Evolutionary conservation across 2,329 filamentous ascomycete genomes (phyloP), one percentile per base, ranked within the genome.

Genomic region (Exserohilum turcica): DNA sequence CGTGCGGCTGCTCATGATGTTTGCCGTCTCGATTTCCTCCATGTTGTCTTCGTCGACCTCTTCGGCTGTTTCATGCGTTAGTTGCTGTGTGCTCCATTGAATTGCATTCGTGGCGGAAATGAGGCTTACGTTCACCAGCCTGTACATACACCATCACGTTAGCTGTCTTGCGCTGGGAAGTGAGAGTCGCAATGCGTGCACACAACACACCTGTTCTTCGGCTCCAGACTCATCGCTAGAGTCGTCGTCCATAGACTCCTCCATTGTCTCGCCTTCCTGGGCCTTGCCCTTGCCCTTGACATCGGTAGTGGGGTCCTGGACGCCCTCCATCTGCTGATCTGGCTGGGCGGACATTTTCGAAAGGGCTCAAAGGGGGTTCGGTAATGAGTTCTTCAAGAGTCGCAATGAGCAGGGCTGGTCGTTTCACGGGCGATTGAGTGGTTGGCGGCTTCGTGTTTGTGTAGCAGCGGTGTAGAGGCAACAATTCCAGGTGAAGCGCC

Each of bases 241-340:
- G 63, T 79, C 80, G 27, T 90, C 88, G 1, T 91, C 74, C 28
- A 89, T 88, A 65, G 91, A 88, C 38, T 88, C 89, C 84, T 91
- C 89, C 70, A 85, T 78, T 65, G 89, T 85, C 62, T 86, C 79
- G 36, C 76, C 76, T 48, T 85, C 83, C 35, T 78, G 73, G 35
- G 84, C 87, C 82, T 96, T 96, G 80, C 91, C 91, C 83, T 96
- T 96, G 77, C 90, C 91, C 83, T 96, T 96, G 75, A 81, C 81
- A 57, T 79, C 73, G 57, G 75, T 71, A 58, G 79, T 74, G 59
- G 82, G 70, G 52, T 70, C 66, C 62, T 73, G 70, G 52, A 70
- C 65, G 43, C 67, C 72, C 58, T 72, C 70, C 72, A 74, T 74
- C 51, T 71, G 64, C 58, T 74, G 70, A 57, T 68, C 61, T 28